Percentiles rank a stretch among this genome's conserved stretches.
Evolutionary conservation across 306 rosid species (phyloP).

Genomic region (Trifolium fragiferum): DNA sequence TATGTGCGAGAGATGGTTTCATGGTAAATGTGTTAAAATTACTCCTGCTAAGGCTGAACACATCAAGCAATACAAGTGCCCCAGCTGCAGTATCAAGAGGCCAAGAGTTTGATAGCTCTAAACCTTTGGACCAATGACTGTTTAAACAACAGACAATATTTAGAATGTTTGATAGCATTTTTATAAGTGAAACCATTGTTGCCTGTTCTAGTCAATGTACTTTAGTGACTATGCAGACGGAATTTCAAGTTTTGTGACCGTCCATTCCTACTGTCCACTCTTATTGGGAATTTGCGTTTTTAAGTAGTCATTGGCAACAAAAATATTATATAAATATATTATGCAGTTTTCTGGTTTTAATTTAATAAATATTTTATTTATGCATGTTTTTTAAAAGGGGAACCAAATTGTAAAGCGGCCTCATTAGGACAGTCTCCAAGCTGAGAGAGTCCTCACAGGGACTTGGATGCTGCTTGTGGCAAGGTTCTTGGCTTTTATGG

Average conservation of each 20-base stretch:
- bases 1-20: conserved; percentile 91
- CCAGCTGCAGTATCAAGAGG: conserved; percentile 90
- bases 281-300: conserved; percentile 57
- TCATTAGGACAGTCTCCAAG: conserved; percentile 4
- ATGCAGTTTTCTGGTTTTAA: conserved; percentile 44
- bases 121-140: conserved; percentile 44
- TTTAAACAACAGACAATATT: conserved; percentile 46
- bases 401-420: conserved; percentile 18
- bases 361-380: conserved; percentile 37
- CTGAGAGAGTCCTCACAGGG: conserved; percentile 16
- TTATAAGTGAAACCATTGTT: conserved; percentile 54
- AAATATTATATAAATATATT: conserved; percentile 49
- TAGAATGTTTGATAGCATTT: conserved; percentile 60
- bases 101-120: conserved; percentile 67
- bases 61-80: conserved; percentile 95
- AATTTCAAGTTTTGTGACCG: conserved; percentile 78
- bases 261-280: conserved; percentile 56
- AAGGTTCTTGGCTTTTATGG: conserved; percentile 30
- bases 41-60: conserved; percentile 96
- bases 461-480: conserved; percentile 18
- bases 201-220: conserved; percentile 63
- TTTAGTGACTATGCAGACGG: conserved; percentile 66
- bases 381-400: conserved; percentile 30
- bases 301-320: conserved; percentile 63
- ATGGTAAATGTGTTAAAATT: conserved; percentile 90